phyloP scores from a whole-genome alignment of 306 rosid genomes.

The Fragaria ananassa region DNA sequence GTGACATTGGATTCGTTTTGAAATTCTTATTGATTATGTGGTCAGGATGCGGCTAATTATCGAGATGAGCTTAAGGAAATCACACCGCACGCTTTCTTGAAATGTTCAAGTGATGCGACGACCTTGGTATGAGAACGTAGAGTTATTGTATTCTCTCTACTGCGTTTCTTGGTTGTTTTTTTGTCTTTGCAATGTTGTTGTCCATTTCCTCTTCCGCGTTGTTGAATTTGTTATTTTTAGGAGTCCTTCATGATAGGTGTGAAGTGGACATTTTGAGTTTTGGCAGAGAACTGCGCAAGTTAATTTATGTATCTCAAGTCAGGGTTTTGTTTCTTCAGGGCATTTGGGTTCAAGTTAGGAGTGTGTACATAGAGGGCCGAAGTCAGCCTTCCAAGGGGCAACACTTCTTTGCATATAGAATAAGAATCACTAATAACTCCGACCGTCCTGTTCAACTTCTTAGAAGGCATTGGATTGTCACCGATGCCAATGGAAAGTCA shows the following conservation, averaged over 20 bases:
- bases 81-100: conserved; percentile 72
- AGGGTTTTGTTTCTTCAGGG: conserved; percentile 51
- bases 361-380: conserved; percentile 88
- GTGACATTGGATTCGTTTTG: neutral
- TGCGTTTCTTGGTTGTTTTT: neutral
- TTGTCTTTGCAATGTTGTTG: neutral
- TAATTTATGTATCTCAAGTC: conserved; percentile 14
- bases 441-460: conserved; percentile 81
- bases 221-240: neutral
- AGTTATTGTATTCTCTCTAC: neutral
- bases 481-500: conserved; percentile 78
- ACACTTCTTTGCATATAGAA: conserved; percentile 89
- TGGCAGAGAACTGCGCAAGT: neutral
- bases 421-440: conserved; percentile 83
- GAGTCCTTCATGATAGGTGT: neutral
- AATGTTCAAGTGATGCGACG: conserved; percentile 88
- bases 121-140: conserved; percentile 55
- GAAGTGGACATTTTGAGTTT: neutral
- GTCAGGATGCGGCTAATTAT: conserved; percentile 84
- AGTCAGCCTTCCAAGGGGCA: conserved; percentile 83
- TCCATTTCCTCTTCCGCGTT: neutral
- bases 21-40: conserved; percentile 2
- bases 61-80: conserved; percentile 80
- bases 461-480: conserved; percentile 93
- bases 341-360: conserved; percentile 89